A percentile compares a stretch with the other conserved stretches of the same genome.
These are phyloP conservation scores for Coprinopsis sp. DNA, from an alignment of 768 basidiomycete species.

Conservation along the genomic window DNA sequence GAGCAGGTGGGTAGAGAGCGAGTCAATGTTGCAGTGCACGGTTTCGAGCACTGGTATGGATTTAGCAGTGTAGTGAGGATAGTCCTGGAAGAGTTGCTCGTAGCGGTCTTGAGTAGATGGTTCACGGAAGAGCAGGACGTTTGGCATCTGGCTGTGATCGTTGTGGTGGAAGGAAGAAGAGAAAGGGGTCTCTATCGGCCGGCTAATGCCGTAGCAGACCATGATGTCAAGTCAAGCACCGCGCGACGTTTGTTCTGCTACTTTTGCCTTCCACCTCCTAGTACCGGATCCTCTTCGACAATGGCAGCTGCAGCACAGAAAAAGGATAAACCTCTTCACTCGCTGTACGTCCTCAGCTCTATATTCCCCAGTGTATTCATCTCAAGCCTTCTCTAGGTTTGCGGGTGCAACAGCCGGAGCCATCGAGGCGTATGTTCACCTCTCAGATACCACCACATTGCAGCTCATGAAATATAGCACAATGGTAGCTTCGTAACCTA, in stretches of 20 bases:
- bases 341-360: slow-evolving; percentile 44
- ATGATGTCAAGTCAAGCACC: neutral
- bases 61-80: slow-evolving; percentile 44
- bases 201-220: neutral
- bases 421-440: slow-evolving; percentile 73
- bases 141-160: slow-evolving; percentile 23
- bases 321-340: slow-evolving; percentile 81
- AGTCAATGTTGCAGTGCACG: slow-evolving; percentile 41
- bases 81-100: slow-evolving; percentile 39
- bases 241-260: neutral
- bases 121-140: slow-evolving; percentile 41
- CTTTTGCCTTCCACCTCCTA: too few relatives aligned
- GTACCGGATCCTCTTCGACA: neutral
- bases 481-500: slow-evolving; percentile 75
- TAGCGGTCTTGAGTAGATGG: slow-evolving; percentile 55
- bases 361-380: neutral
- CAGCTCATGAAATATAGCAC: slow-evolving; percentile 34
- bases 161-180: neutral
- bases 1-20: slow-evolving; percentile 39
- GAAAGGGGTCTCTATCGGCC: neutral
- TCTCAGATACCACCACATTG: slow-evolving; percentile 4
- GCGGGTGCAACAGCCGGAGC: slow-evolving; percentile 93
- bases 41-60: slow-evolving; percentile 78
- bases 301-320: slow-evolving; percentile 36
- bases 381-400: slow-evolving; percentile 32